A percentile compares a stretch with the other conserved stretches of the same genome.
phyloP scores from a whole-genome alignment of 306 rosid species.

The Acacia confusa region DNA sequence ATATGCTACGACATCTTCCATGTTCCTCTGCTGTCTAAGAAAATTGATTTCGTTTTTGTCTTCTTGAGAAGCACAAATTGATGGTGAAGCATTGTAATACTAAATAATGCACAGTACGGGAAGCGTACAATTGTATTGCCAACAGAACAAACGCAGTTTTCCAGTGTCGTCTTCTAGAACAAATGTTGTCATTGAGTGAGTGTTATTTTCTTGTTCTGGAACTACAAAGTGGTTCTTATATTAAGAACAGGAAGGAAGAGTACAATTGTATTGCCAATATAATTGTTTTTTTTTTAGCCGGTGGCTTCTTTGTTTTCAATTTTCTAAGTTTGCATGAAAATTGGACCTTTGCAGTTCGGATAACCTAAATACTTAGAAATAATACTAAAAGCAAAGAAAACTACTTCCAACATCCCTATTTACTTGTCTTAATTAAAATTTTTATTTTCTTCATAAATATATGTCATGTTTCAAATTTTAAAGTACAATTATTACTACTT shows the following conservation, averaged over 20 bases:
- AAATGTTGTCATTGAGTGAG: not conserved
- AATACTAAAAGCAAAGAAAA: not conserved
- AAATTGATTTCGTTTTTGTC: not conserved
- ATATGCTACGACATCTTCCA: not conserved
- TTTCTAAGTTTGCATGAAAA: not conserved
- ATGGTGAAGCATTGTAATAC: not conserved
- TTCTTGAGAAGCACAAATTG: not conserved
- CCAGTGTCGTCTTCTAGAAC: not conserved
- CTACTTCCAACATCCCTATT: no score
- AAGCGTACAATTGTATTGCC: no score
- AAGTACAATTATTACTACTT: no score
- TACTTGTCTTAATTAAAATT: no score
- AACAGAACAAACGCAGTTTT: no score
- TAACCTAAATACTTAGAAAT: not conserved
- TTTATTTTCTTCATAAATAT: no score
- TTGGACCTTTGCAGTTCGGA: not conserved
- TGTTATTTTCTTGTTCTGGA: not conserved
- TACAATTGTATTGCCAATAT: not conserved
- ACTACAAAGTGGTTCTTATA: not conserved
- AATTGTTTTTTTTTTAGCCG: conserved; percentile 1
- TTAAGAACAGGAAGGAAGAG: not conserved
- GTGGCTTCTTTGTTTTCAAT: not conserved
- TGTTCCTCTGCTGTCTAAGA: not conserved
- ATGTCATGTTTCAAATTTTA: no score
- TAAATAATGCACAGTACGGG: not conserved